Conservation (phyloP, 331 rosid genomes). For the Malus hybrid region DNA sequence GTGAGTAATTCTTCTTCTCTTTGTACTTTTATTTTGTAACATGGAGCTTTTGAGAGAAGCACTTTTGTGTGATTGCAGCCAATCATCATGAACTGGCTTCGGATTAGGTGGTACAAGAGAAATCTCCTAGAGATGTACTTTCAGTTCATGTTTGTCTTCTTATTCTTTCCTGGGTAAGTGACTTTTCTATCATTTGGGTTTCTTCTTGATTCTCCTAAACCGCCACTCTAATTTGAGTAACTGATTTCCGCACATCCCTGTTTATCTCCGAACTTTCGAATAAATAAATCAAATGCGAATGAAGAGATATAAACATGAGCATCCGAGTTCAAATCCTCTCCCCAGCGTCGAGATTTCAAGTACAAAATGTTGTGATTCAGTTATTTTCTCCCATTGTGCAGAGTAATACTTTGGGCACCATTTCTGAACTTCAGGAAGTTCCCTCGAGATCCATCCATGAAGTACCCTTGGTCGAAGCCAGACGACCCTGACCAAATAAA, state of each 20-base stretch:
- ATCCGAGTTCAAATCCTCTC: neutral
- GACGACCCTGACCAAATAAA: constrained; percentile 55
- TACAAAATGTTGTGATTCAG: neutral
- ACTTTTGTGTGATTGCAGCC: constrained; percentile 48
- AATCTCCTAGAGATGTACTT: constrained; percentile 68
- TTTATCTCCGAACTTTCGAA: too few species aligned
- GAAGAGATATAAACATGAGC: too few species aligned
- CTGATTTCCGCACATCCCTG: too few species aligned
- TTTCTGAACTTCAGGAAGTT: constrained; percentile 89
- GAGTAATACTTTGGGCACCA: constrained; percentile 85
- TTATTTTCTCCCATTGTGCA: constrained; percentile 26
- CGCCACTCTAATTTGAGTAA: too few species aligned
- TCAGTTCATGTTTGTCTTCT: constrained; percentile 92
- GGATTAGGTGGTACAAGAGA: constrained; percentile 86
- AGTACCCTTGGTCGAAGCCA: constrained; percentile 85
- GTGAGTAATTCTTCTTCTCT: constrained; percentile 28
- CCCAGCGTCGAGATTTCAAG: neutral
- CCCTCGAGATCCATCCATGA: constrained; percentile 74
- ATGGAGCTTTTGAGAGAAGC: neutral
- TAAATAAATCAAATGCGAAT: too few species aligned
- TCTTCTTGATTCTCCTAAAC: too few species aligned
- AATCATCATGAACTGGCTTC: constrained; percentile 75
- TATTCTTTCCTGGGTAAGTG: constrained; percentile 84
- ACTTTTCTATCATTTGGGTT: neutral
- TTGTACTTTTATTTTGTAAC: neutral